Percentiles rank a stretch among this genome's conserved stretches.
Evolutionary conservation across 108 stramenopile species (phyloP).

Genomic region (Cyclotella atomus): DNA sequence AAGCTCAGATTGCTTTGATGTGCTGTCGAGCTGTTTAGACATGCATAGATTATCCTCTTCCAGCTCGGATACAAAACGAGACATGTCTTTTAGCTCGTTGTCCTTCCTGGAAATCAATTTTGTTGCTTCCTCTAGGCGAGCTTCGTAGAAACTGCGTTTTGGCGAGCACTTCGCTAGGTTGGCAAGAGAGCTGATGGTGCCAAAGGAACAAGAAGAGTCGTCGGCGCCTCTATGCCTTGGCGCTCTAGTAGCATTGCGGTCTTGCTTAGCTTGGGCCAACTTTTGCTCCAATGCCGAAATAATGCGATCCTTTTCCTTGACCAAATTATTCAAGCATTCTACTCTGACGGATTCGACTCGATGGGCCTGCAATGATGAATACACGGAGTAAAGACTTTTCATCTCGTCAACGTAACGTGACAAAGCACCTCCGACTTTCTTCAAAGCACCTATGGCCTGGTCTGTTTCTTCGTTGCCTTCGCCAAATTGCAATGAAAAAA

Average conservation of each 20-base stretch:
- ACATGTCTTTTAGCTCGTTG: background rate
- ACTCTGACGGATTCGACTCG: slow-evolving; percentile 14
- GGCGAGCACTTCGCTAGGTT: slow-evolving; percentile 14
- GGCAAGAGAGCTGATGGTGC: slow-evolving; percentile 15
- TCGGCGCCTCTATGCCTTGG: slow-evolving; percentile 4
- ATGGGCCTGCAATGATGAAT: slow-evolving; percentile 1
- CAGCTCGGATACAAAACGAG: background rate
- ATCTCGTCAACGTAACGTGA: slow-evolving; percentile 24
- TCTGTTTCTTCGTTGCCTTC: background rate
- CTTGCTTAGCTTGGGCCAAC: slow-evolving; percentile 13
- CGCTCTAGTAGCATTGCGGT: background rate
- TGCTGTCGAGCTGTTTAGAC: background rate
- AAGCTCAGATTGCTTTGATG: background rate
- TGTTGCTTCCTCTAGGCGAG: slow-evolving; percentile 27
- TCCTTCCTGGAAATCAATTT: slow-evolving; percentile 21
- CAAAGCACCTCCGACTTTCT: slow-evolving; percentile 2
- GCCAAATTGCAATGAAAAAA: background rate
- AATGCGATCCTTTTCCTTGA: slow-evolving; percentile 28
- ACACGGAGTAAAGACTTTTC: slow-evolving; percentile 8
- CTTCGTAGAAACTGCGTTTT: slow-evolving; percentile 6
- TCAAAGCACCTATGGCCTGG: slow-evolving; percentile 1
- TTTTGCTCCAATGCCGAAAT: slow-evolving; percentile 16
- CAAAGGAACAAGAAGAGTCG: slow-evolving; percentile 22
- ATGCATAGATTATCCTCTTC: slow-evolving; percentile 4
- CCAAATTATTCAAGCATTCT: slow-evolving; percentile 23